Conservation (phyloP, 2,329 filamentous ascomycete genomes). For the Catunica adiposa region DNA sequence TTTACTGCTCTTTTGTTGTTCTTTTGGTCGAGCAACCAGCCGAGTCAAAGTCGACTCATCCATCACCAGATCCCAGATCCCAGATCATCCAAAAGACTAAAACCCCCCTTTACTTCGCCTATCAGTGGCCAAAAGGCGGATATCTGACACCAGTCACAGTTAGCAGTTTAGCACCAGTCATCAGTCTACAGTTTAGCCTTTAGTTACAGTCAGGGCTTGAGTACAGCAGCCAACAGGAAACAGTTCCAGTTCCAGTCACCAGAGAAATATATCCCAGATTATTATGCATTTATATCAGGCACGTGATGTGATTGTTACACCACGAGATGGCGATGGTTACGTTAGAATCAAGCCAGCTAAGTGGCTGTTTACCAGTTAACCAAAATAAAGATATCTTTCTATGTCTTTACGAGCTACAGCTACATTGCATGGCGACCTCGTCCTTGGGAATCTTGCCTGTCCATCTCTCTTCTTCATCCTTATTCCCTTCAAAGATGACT, state of each 20-base stretch:
- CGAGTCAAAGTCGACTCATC: neutral
- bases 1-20: neutral
- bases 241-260: slow-evolving; percentile 5
- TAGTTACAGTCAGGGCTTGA: slow-evolving; percentile 1
- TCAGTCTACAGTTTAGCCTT: neutral
- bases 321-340: neutral
- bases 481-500: slow-evolving; percentile 38
- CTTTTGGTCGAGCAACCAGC: neutral
- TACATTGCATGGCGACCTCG: slow-evolving; percentile 77
- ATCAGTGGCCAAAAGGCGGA: neutral
- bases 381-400: no score
- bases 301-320: neutral
- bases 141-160: neutral
- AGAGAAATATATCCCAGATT: slow-evolving; percentile 3
- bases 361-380: no score
- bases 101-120: neutral
- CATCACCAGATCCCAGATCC: neutral
- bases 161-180: neutral
- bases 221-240: neutral
- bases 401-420: slow-evolving; percentile 89
- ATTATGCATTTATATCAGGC: neutral
- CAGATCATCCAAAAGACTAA: no score
- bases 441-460: slow-evolving; percentile 68
- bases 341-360: no score
- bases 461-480: slow-evolving; percentile 64